phyloP scores from a whole-genome alignment of 805 yeast species.

The Zygosaccharomyces rouxii region DNA sequence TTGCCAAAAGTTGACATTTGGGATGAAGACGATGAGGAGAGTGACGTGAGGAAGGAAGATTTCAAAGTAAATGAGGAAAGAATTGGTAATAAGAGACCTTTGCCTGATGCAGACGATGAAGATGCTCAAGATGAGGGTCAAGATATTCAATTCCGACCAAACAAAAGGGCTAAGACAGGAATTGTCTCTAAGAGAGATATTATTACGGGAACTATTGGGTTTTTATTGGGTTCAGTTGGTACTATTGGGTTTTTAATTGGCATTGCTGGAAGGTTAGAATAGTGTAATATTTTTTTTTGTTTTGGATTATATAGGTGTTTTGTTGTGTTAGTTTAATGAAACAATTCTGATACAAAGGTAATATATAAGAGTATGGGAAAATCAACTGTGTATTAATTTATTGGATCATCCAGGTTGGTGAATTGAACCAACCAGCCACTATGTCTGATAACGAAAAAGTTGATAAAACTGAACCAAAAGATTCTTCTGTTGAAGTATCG shows the following conservation, averaged over 20 bases:
- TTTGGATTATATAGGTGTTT: constrained; percentile 6
- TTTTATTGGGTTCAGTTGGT: constrained; percentile 21
- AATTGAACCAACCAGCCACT: background rate
- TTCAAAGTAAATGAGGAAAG: background rate
- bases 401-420: no score
- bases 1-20: background rate
- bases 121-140: background rate
- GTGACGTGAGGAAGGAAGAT: background rate
- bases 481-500: background rate
- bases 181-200: constrained; percentile 6
- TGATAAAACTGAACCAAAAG: background rate
- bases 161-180: background rate
- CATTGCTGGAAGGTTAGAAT: constrained; percentile 22
- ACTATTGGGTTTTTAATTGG: constrained; percentile 22
- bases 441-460: constrained; percentile 1
- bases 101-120: constrained; percentile 1
- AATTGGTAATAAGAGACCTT: background rate
- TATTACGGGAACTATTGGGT: constrained; percentile 13
- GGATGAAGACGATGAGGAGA: background rate
- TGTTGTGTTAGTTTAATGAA: constrained; percentile 2
- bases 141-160: background rate
- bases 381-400: no score
- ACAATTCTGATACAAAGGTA: background rate
- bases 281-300: background rate
- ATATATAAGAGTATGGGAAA: background rate